Evolutionary conservation across 768 basidiomycete genomes (phyloP).

Genomic region (Cubamyces sp.): DNA sequence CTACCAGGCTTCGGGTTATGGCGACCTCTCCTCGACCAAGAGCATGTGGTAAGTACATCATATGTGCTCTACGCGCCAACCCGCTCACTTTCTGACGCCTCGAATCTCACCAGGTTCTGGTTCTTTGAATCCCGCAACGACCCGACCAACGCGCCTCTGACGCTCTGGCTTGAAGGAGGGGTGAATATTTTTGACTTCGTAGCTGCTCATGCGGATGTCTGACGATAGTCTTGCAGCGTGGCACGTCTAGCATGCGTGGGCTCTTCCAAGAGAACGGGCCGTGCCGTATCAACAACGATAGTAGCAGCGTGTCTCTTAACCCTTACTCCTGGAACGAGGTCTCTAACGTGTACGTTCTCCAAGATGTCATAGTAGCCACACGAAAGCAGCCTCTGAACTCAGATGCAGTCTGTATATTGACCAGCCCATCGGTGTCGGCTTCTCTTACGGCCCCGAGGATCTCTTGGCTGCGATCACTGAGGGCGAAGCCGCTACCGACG

Average conservation of each 20-base stretch:
- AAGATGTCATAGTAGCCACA: not conserved
- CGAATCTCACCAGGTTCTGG: constrained; percentile 56
- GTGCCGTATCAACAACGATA: constrained; percentile 55
- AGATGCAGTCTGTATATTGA: constrained; percentile 54
- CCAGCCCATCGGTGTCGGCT: constrained; percentile 64
- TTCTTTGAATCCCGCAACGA: constrained; percentile 67
- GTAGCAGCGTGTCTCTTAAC: constrained; percentile 50
- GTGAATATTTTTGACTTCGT: constrained; percentile 28
- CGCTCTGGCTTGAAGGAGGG: constrained; percentile 67
- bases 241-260: constrained; percentile 44
- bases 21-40: constrained; percentile 53
- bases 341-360: constrained; percentile 44
- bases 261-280: constrained; percentile 46
- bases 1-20: constrained; percentile 65
- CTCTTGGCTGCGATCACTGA: constrained; percentile 47
- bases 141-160: constrained; percentile 61
- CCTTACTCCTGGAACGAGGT: constrained; percentile 62
- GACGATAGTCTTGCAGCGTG: constrained; percentile 33
- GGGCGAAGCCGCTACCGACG: constrained; percentile 54
- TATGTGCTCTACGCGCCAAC: no score
- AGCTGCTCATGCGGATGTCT: not conserved
- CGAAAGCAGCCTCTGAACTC: not conserved
- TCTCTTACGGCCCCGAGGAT: constrained; percentile 55
- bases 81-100: not conserved
- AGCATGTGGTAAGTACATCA: constrained; percentile 54